Evolutionary conservation across 305 asterid species (phyloP).

Genomic region (Fraxinus platypoda): DNA sequence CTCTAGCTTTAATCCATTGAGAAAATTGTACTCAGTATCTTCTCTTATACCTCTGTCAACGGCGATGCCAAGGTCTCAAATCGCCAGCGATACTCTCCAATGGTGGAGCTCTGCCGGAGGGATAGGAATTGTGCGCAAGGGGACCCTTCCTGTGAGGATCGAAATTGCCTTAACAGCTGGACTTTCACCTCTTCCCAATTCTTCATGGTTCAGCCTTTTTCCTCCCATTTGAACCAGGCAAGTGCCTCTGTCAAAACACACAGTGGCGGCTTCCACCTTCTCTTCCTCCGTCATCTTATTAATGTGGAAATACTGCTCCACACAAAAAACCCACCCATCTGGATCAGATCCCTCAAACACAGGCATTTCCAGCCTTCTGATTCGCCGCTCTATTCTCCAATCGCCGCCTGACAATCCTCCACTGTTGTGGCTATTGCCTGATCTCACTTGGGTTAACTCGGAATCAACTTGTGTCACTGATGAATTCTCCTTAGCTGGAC

Average conservation of each 20-base stretch:
- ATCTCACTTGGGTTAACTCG: background rate
- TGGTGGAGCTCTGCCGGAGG: background rate
- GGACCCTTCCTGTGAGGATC: background rate
- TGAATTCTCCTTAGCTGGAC: background rate
- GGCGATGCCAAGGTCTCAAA: background rate
- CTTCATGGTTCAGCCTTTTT: background rate
- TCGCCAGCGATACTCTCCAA: background rate
- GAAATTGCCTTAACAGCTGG: background rate
- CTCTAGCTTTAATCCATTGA: background rate
- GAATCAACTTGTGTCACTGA: background rate
- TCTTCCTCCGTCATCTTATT: background rate
- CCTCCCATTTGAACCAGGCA: background rate
- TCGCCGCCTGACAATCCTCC: background rate
- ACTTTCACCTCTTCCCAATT: background rate
- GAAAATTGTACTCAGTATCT: background rate
- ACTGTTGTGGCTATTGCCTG: background rate
- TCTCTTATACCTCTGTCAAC: background rate
- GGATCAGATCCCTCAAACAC: background rate
- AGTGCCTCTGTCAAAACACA: background rate
- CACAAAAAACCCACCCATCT: background rate
- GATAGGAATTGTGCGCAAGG: background rate
- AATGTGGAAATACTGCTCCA: background rate
- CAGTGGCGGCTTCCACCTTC: background rate
- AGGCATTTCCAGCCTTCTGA: background rate
- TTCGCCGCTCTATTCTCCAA: background rate